Percentiles rank a stretch among this genome's conserved stretches.
These are phyloP conservation scores for Tremellales sp. DNA, from an alignment of 1,284 basidiomycete genomes.

Conservation along the genomic window DNA sequence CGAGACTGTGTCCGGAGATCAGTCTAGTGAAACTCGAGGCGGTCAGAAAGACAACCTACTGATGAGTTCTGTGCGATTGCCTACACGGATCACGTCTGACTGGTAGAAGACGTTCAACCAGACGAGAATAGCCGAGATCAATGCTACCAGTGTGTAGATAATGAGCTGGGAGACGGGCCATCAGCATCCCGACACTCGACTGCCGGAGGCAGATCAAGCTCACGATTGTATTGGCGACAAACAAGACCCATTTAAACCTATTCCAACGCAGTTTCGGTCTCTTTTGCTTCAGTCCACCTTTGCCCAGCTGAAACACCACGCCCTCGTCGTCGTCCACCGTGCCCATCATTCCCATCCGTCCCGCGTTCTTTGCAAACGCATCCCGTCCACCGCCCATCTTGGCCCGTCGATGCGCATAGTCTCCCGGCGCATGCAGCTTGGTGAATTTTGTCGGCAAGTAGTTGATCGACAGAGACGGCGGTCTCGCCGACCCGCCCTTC, in stretches of 20 bases:
- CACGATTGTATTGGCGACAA: constrained; percentile 56
- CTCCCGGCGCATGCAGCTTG: constrained; percentile 50
- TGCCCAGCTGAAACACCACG: constrained; percentile 47
- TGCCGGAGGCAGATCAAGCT: constrained; percentile 30
- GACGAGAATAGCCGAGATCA: constrained; percentile 59
- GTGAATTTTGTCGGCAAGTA: constrained; percentile 66
- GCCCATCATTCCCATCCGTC: constrained; percentile 54
- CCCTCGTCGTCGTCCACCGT: constrained; percentile 59
- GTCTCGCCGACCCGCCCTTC: constrained; percentile 13
- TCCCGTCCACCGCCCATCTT: constrained; percentile 61
- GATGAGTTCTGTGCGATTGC: constrained; percentile 59
- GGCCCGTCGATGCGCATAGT: constrained; percentile 42
- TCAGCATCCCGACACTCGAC: background rate
- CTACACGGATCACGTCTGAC: constrained; percentile 61
- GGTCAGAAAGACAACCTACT: constrained; percentile 34
- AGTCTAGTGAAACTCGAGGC: background rate
- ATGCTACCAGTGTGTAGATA: constrained; percentile 55
- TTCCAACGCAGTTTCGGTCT: constrained; percentile 60
- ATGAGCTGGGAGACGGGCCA: constrained; percentile 50
- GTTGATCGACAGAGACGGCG: constrained; percentile 54
- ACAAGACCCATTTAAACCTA: constrained; percentile 65
- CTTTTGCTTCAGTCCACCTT: constrained; percentile 46
- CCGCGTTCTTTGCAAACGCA: constrained; percentile 52
- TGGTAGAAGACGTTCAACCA: constrained; percentile 63
- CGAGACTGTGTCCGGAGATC: constrained; percentile 53